Evolutionary conservation across 352 stramenopile species (phyloP).

Genomic region (Phytophthora sansomeana): DNA sequence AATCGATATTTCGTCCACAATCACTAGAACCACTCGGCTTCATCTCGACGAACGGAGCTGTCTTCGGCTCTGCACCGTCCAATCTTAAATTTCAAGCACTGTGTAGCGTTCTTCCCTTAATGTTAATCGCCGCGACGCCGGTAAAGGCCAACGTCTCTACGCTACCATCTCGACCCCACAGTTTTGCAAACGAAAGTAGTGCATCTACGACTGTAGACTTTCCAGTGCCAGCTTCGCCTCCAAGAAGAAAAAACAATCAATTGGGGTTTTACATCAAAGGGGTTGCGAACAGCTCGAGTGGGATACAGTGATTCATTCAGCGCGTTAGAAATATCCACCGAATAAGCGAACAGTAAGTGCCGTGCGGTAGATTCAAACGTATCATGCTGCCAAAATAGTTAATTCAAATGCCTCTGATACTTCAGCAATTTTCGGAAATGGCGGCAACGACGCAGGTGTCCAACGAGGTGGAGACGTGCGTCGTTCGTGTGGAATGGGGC

Average conservation of each 20-base stretch:
- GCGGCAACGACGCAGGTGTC: background rate
- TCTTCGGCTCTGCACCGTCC: background rate
- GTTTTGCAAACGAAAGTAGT: conserved; percentile 19
- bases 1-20: conserved; percentile 42
- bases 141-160: conserved; percentile 22
- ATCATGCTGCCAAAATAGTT: conserved; percentile 43
- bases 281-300: background rate
- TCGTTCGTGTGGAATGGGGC: background rate
- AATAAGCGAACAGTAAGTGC: conserved; percentile 31
- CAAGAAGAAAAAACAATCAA: conserved; percentile 21
- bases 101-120: conserved; percentile 30
- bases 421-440: conserved; percentile 26
- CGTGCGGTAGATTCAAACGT: conserved; percentile 32
- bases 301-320: background rate
- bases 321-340: conserved; percentile 4
- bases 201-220: conserved; percentile 36
- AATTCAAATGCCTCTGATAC: conserved; percentile 19
- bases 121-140: conserved; percentile 18
- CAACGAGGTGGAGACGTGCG: background rate
- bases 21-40: conserved; percentile 22
- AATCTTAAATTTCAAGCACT: conserved; percentile 28
- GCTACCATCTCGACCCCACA: conserved; percentile 7
- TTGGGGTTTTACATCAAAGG: conserved; percentile 17
- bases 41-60: conserved; percentile 22
- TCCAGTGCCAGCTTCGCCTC: conserved; percentile 31